Conservation (phyloP, 306 rosid genomes). For the Pyrus communis region DNA sequence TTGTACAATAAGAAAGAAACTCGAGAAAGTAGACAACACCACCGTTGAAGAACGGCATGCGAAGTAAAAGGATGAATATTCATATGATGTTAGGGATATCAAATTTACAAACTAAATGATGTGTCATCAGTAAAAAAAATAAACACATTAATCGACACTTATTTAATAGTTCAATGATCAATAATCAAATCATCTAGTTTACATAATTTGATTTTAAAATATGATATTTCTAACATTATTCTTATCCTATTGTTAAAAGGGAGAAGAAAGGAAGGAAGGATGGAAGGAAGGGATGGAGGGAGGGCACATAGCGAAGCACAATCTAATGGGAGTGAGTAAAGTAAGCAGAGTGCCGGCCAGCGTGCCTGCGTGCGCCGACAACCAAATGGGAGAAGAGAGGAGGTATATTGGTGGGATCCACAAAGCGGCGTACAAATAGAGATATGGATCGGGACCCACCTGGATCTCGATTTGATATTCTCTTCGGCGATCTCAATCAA, state of each 20-base stretch:
- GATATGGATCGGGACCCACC: background rate
- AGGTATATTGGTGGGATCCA: background rate
- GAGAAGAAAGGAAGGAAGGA: too few species aligned
- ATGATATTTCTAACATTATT: too few species aligned
- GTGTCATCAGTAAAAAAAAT: too few species aligned
- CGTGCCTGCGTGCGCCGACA: slow-evolving; percentile 34
- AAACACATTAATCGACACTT: accelerated
- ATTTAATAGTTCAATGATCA: too few species aligned
- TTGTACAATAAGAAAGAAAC: too few species aligned
- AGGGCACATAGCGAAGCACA: slow-evolving; percentile 51
- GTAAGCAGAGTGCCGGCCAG: slow-evolving; percentile 1
- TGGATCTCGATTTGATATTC: background rate
- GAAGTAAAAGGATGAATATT: background rate
- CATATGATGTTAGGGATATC: too few species aligned
- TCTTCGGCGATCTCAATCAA: background rate
- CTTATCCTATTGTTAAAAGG: too few species aligned
- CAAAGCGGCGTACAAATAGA: background rate
- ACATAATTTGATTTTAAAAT: too few species aligned
- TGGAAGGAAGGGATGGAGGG: background rate
- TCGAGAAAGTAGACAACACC: background rate
- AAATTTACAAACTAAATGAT: too few species aligned
- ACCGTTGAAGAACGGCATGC: background rate
- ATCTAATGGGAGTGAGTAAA: slow-evolving; percentile 24
- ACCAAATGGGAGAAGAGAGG: background rate
- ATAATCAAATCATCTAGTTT: too few species aligned